phyloP scores from a whole-genome alignment of 371 early-diverging fungal genomes.

The Mortierella sp. region DNA sequence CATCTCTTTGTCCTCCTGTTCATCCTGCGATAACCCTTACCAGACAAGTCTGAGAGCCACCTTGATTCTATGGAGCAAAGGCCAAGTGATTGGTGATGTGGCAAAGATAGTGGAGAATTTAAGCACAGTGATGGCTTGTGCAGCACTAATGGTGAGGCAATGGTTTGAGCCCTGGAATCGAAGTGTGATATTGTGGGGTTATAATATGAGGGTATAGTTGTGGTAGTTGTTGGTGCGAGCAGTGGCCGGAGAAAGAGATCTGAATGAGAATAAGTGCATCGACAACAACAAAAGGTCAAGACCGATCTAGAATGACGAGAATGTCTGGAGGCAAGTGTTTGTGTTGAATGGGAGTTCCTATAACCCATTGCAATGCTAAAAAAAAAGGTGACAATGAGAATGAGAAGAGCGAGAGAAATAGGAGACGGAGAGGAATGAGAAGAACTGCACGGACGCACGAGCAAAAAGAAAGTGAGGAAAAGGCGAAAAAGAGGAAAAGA shows the following conservation, averaged over 20 bases:
- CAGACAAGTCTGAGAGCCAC: background rate
- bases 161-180: background rate
- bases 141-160: background rate
- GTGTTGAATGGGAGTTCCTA: background rate
- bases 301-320: background rate
- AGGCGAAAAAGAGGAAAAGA: background rate
- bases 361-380: background rate
- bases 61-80: constrained; percentile 11
- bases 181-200: background rate
- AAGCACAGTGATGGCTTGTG: background rate
- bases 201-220: background rate
- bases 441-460: constrained; percentile 2
- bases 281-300: background rate
- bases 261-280: background rate
- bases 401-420: background rate
- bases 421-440: background rate
- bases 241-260: background rate
- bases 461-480: constrained; percentile 2
- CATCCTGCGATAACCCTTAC: background rate
- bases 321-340: background rate
- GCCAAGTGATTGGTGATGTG: background rate
- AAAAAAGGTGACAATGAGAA: background rate
- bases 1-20: constrained; percentile 5
- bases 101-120: background rate
- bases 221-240: background rate